phyloP scores from a whole-genome alignment of 1,284 basidiomycete species.

The Mycena citricolor region DNA sequence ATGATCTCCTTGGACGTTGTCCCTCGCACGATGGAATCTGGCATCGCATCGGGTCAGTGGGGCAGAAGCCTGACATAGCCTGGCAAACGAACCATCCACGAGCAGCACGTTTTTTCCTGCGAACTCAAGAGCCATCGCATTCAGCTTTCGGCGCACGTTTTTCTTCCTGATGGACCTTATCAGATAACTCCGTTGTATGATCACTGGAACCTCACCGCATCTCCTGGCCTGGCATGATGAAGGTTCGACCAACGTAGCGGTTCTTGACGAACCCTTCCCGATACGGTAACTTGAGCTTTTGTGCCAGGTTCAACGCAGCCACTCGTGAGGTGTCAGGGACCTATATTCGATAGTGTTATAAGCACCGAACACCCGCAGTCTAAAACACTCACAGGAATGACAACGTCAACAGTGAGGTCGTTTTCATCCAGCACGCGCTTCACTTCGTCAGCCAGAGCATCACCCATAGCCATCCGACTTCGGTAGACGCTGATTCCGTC shows the following conservation, averaged over 20 bases:
- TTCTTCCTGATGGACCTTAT: slow-evolving; percentile 60
- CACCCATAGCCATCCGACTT: slow-evolving; percentile 99
- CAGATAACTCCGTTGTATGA: not conserved
- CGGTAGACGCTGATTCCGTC: slow-evolving; percentile 98
- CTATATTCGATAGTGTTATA: slow-evolving; percentile 38
- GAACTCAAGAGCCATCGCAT: slow-evolving; percentile 99
- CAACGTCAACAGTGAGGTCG: slow-evolving; percentile 83
- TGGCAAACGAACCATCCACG: slow-evolving; percentile 76
- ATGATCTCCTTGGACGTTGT: slow-evolving; percentile 99
- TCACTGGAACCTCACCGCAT: slow-evolving; percentile 56
- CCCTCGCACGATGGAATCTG: slow-evolving; percentile 97
- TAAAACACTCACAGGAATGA: slow-evolving; percentile 89
- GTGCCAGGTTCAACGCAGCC: slow-evolving; percentile 93
- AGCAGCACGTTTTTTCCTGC: slow-evolving; percentile 89
- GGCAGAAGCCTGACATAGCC: slow-evolving; percentile 3
- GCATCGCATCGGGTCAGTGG: slow-evolving; percentile 4
- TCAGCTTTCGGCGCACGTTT: slow-evolving; percentile 95
- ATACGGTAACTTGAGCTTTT: slow-evolving; percentile 89
- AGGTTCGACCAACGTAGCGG: slow-evolving; percentile 96
- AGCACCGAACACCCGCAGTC: no score
- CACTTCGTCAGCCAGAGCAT: slow-evolving; percentile 89
- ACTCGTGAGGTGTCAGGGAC: slow-evolving; percentile 97
- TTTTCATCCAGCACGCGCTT: slow-evolving; percentile 70
- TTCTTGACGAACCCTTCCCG: slow-evolving; percentile 99
- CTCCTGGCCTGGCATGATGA: slow-evolving; percentile 99